Base-by-base conservation (phyloP, 441 rosid genomes). In the Gossypium aridum region DNA sequence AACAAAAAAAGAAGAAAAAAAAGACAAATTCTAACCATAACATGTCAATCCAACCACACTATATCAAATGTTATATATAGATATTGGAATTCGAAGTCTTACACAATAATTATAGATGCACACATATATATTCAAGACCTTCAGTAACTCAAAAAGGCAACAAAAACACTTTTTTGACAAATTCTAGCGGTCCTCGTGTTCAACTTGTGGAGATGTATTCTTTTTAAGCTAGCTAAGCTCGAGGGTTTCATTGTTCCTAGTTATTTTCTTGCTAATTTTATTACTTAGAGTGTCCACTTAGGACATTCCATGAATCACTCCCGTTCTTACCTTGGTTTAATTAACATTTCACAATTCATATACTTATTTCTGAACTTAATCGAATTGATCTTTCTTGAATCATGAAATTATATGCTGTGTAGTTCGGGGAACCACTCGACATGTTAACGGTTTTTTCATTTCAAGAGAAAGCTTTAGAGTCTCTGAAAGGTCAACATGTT, bases 381-480 rank as follows among this genome's bases (percentile, higher is more conserved):
- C 10, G 56, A 6, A 51, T 13, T 14, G 20, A 0, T 28, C 2
- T 63, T 37, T 37, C 53, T 17, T 64, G 69, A 25, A 16, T 70
- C 64, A 70, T 16, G 51, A 10, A 2, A 45, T 12, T 45, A 13
- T 16, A 7, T 19, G 20, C 49, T 34, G 26, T 0, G 28, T 5
- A 2, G 13, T 64, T 68, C 85, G 84, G 7, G 64, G 77, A 19
- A 79, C 67, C 23, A 71, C 88, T 3, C 22, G 69, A 72, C 93
- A 85, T 10, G 71, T 73, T 13, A 91, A 51, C 1, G 92, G 89
- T 14, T 61, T 83, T 72, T 82, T 81, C 91, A 88, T 87, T 54
- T 91, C 96, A 6, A 89, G 78, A 13, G 93, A 85, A 7, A 91
- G 85, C 76, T 57, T 86, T 49, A 91, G 45, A 51, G 84, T 79